Evolutionary conservation across 352 stramenopile genomes (phyloP), one percentile per base, ranked within the genome.

Genomic region (Phytophthora megakarya): DNA sequence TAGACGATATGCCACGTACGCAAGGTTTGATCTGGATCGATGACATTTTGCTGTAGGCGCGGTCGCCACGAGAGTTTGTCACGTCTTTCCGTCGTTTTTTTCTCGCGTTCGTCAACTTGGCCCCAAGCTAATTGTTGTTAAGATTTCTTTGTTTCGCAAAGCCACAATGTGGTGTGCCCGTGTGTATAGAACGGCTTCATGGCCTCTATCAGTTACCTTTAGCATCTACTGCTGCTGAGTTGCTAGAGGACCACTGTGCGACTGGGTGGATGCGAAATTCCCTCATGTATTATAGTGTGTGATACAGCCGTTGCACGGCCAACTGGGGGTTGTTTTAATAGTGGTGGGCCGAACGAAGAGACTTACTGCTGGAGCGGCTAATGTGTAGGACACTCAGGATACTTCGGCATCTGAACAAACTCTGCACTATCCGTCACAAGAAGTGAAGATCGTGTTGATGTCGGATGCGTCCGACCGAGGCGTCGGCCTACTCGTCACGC

Each of bases 161-260:
- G 25, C 28, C 8, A 26, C 57, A 0, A 64, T 57, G 35, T 73
- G 70, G 66, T 75, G 56, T 40, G 70, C 65, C 1, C 26, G 32
- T 3, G 26, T 65, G 4, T 61, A 66, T 26, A 42, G 40, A 46
- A 2, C 38, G 58, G 13, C 15, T 68, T 11, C 13, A 48, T 35
- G 53, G 15, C 2, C 23, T 64, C 2, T 18, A 13, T 30, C 11
- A 25, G 21, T 18, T 73, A 0, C 50, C 64, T 3, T 5, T 43
- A 5, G 40, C 64, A 23, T 25, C n/a, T 19, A 71, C 32, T 15
- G 54, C 54, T 11, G 63, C 30, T 5, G 45, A 70, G 10, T 32
- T 77, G 1, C 59, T 73, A 30, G 35, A 74, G n/a, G 68, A 72
- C n/a, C 19, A 74, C 3, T 77, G 52, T 18, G 58, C 64, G 16